phyloP scores from a whole-genome alignment of 1,284 basidiomycete species.

The Ustilago nuda region DNA sequence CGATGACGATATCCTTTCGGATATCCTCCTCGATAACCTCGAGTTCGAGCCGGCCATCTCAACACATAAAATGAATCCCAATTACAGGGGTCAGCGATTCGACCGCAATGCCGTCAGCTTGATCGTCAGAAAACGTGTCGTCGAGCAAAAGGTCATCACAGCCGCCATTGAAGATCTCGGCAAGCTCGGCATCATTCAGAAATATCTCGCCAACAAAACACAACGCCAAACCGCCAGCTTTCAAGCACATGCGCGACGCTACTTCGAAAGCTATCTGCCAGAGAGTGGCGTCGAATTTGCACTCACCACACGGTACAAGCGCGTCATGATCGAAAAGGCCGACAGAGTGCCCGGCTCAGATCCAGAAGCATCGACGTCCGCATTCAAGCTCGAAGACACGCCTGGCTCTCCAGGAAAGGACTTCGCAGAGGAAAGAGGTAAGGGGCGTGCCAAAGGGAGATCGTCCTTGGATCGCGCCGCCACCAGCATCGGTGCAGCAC shows the following conservation, averaged over 20 bases:
- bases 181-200: slow-evolving; percentile 60
- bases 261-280: slow-evolving; percentile 67
- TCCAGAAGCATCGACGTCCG: slow-evolving; percentile 22
- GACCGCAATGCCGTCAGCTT: slow-evolving; percentile 58
- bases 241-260: slow-evolving; percentile 61
- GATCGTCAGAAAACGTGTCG: slow-evolving; percentile 59
- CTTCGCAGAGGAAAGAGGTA: slow-evolving; percentile 25
- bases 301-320: slow-evolving; percentile 63
- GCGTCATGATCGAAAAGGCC: slow-evolving; percentile 53
- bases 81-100: slow-evolving; percentile 63
- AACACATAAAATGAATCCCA: slow-evolving; percentile 69
- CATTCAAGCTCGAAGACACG: slow-evolving; percentile 30
- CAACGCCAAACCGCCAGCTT: slow-evolving; percentile 54
- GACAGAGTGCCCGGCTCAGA: slow-evolving; percentile 21
- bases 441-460: slow-evolving; percentile 33
- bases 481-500: slow-evolving; percentile 46
- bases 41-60: slow-evolving; percentile 67
- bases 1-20: slow-evolving; percentile 68
- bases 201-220: slow-evolving; percentile 59
- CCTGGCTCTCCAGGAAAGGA: slow-evolving; percentile 17
- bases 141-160: slow-evolving; percentile 58
- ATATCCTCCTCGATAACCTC: slow-evolving; percentile 67
- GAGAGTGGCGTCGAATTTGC: slow-evolving; percentile 67
- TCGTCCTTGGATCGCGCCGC: slow-evolving; percentile 49
- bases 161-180: slow-evolving; percentile 60